Percentiles rank a stretch among this genome's conserved stretches.
These are phyloP conservation scores for Begonia loranthoides DNA, from an alignment of 306 rosid species.

Conservation along the genomic window DNA sequence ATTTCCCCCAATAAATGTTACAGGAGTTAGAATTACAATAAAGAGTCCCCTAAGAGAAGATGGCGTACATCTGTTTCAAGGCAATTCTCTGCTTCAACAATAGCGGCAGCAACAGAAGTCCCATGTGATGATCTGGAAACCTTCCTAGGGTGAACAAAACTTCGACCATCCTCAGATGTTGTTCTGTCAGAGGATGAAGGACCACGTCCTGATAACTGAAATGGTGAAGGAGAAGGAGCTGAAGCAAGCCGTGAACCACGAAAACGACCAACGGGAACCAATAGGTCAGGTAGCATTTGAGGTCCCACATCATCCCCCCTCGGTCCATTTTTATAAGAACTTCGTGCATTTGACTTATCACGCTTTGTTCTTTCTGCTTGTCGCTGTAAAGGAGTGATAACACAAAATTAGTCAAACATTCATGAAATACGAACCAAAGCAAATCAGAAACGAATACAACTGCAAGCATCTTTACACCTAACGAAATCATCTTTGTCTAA, in stretches of 20 bases:
- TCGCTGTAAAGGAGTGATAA: constrained; percentile 29
- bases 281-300: constrained; percentile 53
- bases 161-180: constrained; percentile 15
- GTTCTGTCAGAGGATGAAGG: not conserved
- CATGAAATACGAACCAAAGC: not conserved
- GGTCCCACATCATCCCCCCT: constrained; percentile 78
- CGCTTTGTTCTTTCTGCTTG: constrained; percentile 84
- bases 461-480: not conserved
- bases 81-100: constrained; percentile 78
- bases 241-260: constrained; percentile 96
- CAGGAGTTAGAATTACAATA: constrained; percentile 9
- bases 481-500: not conserved
- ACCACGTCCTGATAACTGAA: constrained; percentile 27
- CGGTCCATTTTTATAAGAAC: no score
- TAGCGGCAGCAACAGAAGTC: constrained; percentile 64
- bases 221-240: constrained; percentile 67
- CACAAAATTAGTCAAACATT: not conserved
- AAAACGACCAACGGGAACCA: constrained; percentile 63
- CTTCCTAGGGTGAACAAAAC: constrained; percentile 27
- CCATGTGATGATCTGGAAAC: constrained; percentile 43
- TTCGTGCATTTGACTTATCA: constrained; percentile 52
- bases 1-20: no score
- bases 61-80: constrained; percentile 76
- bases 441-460: not conserved
- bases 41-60: constrained; percentile 29